Evolutionary conservation across 1,284 basidiomycete genomes (phyloP), one percentile per base, ranked within the genome.

Genomic region (Tremellales sp.): DNA sequence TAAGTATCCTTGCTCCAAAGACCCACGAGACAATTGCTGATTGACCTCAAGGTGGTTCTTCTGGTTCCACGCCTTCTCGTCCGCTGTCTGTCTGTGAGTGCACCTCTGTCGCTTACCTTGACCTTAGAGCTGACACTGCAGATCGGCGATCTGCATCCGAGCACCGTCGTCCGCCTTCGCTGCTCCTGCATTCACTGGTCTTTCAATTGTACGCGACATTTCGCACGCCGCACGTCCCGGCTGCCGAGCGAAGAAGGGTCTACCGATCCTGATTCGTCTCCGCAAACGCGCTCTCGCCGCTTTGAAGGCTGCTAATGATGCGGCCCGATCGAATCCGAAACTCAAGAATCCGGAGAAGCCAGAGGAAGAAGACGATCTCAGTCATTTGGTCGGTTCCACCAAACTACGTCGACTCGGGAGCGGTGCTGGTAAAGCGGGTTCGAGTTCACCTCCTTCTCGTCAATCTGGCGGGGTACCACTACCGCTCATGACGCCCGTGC

Each of bases 61-160:
- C 54, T 73, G 71, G 69, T 73, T 73, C 53, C 73, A 74, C 44
- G 68, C 68, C 1, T 69, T 72, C 48, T 60, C 57, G 3, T 64
- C 71, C 3, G 69, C 72, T 26, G 68, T 72, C 22, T 72, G 71
- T 45, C 56, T 73, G 62, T 72, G 48, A 62, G 69, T 60, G 5
- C 4, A 27, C 27, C 5, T n/a, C 4, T 31, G 3, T 25, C 19
- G 10, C 5, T 13, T 27, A 43, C 21, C 43, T 27, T 27, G 13
- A 46, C 26, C 31, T 23, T 26, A 8, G 17, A 11, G 23, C 39
- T 40, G 39, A 40, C 21, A 12, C n/a, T n/a, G 6, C 39, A 67
- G 65, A 3, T 62, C 68, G 3, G 70, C 72, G 5, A 68, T 73
- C 26, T 56, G 61, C 40, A 73, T 75, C 29, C 63, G 60, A 23